These are phyloP conservation scores for Mortierella sp. DNA, from an alignment of 371 early-diverging fungal species.

Conservation along the genomic window DNA sequence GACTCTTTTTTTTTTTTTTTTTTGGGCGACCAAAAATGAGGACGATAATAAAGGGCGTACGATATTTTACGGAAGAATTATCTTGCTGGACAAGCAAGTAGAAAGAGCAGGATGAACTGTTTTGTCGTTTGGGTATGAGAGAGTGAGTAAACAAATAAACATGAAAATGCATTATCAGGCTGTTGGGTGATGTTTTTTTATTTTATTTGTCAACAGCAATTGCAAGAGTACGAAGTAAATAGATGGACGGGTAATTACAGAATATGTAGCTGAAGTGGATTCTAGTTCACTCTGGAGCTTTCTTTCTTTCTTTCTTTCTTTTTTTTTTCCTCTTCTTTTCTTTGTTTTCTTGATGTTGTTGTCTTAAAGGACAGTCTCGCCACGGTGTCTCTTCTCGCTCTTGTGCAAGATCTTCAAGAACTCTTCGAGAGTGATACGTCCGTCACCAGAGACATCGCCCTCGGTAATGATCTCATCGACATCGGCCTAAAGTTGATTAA, in stretches of 20 bases:
- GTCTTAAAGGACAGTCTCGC: constrained; percentile 24
- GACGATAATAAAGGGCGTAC: too few species aligned
- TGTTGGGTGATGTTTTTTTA: too few species aligned
- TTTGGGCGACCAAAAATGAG: not conserved
- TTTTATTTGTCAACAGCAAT: too few species aligned
- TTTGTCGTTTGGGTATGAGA: too few species aligned
- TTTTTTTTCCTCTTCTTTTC: not conserved
- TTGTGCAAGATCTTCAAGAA: constrained; percentile 43
- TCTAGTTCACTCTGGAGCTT: too few species aligned
- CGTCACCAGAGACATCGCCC: constrained; percentile 44
- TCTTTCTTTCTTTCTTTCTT: too few species aligned
- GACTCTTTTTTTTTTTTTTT: not conserved
- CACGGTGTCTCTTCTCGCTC: constrained; percentile 36
- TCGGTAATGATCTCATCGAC: constrained; percentile 41
- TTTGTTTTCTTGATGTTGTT: not conserved
- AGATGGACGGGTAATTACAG: constrained; percentile 1
- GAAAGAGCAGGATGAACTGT: too few species aligned
- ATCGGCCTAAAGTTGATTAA: constrained; percentile 10
- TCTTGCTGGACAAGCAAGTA: not conserved
- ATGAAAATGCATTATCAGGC: too few species aligned
- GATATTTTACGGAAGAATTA: constrained; percentile 8
- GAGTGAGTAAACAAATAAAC: constrained; percentile 1
- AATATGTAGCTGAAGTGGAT: too few species aligned
- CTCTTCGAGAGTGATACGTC: constrained; percentile 36
- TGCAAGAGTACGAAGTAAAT: not conserved